phyloP scores from a whole-genome alignment of 441 rosid genomes.

The Theobroma grandiflorum region DNA sequence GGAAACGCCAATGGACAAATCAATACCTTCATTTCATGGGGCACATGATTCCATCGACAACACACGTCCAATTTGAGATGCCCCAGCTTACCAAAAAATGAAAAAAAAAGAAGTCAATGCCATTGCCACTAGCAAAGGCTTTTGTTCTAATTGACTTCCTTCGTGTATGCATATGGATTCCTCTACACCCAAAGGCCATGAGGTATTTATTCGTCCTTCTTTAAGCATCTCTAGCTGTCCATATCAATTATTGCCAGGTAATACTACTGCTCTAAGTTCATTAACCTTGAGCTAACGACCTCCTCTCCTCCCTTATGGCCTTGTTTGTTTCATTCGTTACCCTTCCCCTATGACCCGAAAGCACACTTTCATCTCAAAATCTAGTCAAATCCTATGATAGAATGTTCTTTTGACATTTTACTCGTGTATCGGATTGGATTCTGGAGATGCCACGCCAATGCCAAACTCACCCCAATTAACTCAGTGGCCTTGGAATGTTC shows the following conservation, averaged over 20 bases:
- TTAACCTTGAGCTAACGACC: neutral
- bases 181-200: neutral
- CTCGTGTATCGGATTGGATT: neutral
- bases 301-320: too few relatives aligned
- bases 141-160: constrained; percentile 6
- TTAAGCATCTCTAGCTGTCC: neutral
- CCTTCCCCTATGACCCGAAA: neutral
- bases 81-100: neutral
- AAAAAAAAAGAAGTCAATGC: constrained; percentile 4
- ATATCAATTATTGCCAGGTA: neutral
- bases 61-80: constrained; percentile 17
- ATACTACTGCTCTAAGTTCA: neutral
- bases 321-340: too few relatives aligned
- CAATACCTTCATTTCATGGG: constrained; percentile 4
- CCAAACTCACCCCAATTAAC: neutral
- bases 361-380: neutral
- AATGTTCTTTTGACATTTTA: neutral
- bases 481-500: neutral
- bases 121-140: neutral
- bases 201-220: neutral
- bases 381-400: too few relatives aligned
- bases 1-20: constrained; percentile 4
- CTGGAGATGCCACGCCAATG: neutral
- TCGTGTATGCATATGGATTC: neutral
- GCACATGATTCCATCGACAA: constrained; percentile 20